These are phyloP conservation scores for Picea abies DNA, from an alignment of 83 land plant species.

Conservation along the genomic window DNA sequence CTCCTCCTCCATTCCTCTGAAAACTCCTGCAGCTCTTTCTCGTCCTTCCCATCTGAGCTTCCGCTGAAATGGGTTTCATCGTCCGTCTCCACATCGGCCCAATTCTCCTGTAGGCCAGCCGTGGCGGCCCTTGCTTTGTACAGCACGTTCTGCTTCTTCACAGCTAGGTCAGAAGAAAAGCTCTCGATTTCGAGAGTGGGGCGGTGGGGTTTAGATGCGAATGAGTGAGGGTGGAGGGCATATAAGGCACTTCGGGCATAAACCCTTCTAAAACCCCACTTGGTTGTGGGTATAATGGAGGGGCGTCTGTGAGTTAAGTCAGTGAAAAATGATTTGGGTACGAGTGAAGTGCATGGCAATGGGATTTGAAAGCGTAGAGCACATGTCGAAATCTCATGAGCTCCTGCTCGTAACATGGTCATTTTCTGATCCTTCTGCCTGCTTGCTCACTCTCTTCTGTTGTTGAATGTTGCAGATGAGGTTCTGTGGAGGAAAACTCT, in stretches of 20 bases:
- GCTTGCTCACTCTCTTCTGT: too few relatives aligned
- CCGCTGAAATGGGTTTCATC: background rate
- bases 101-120: background rate
- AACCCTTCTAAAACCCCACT: too few relatives aligned
- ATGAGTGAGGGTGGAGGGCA: background rate
- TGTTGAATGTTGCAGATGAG: too few relatives aligned
- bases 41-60: conserved; percentile 25
- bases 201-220: background rate
- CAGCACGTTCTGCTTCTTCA: background rate
- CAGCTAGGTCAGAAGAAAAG: background rate
- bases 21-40: conserved; percentile 58
- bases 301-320: too few relatives aligned
- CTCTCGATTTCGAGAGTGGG: background rate
- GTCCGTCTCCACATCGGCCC: background rate
- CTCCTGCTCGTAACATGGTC: background rate
- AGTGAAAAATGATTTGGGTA: background rate
- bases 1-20: conserved; percentile 71
- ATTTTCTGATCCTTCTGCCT: too few relatives aligned
- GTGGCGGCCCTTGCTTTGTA: background rate
- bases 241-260: too few relatives aligned
- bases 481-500: too few relatives aligned
- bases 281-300: too few relatives aligned
- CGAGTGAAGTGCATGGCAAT: background rate
- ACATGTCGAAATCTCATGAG: background rate
- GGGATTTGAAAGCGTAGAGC: background rate